Evolutionary conservation across 106 monocot genomes (phyloP).

Genomic region (Dendrobium huoshanense): DNA sequence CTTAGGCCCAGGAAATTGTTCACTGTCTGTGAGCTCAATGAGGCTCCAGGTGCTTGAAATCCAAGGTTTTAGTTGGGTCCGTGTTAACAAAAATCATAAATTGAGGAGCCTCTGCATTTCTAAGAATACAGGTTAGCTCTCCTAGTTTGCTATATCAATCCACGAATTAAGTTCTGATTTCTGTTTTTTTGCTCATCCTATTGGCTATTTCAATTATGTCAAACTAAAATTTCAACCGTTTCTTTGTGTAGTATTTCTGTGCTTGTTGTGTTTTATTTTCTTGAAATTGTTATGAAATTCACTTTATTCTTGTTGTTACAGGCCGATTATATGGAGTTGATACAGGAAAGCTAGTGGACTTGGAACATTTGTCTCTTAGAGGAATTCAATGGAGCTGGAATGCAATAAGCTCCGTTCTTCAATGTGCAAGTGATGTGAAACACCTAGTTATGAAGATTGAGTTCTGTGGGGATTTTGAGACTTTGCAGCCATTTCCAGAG

Average conservation of each 20-base stretch:
- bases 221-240: too few relatives aligned
- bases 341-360: constrained; percentile 47
- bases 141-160: neutral
- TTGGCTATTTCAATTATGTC: neutral
- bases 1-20: constrained; percentile 35
- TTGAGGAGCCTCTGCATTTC: constrained; percentile 51
- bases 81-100: constrained; percentile 35
- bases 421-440: constrained; percentile 60
- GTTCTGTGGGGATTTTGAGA: constrained; percentile 73
- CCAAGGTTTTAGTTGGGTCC: constrained; percentile 76
- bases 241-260: too few relatives aligned
- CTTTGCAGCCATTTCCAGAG: constrained; percentile 69
- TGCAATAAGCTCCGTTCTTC: constrained; percentile 58
- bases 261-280: too few relatives aligned
- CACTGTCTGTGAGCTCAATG: constrained; percentile 40
- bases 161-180: neutral
- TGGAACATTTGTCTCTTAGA: constrained; percentile 60
- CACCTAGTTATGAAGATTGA: constrained; percentile 92
- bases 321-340: constrained; percentile 70
- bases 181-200: neutral
- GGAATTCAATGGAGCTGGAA: constrained; percentile 93
- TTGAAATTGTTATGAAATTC: neutral
- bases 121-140: constrained; percentile 53
- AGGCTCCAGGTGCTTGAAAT: constrained; percentile 22
- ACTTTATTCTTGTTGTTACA: constrained; percentile 12